Conservation (phyloP, 2,329 filamentous ascomycete species). For the Apiospora saccharicola region DNA sequence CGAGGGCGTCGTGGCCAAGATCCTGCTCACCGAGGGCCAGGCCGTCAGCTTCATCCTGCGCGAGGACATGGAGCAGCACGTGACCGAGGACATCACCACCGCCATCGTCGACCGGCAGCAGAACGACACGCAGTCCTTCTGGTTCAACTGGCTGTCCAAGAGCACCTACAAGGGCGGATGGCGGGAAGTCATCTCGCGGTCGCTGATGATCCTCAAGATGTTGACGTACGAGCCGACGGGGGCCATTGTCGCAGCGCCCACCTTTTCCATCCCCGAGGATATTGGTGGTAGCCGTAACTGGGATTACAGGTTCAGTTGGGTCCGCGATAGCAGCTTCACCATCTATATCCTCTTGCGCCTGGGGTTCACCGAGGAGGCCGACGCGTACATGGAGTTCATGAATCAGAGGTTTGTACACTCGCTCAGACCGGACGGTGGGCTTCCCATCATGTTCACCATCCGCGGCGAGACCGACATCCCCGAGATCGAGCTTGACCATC, state of each 20-base stretch:
- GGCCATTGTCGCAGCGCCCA: slow-evolving; percentile 78
- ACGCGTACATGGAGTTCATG: slow-evolving; percentile 82
- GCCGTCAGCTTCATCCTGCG: slow-evolving; percentile 74
- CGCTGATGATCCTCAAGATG: slow-evolving; percentile 77
- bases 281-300: slow-evolving; percentile 72
- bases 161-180: slow-evolving; percentile 76
- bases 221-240: slow-evolving; percentile 81
- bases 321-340: slow-evolving; percentile 79
- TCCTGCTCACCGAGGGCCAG: slow-evolving; percentile 71
- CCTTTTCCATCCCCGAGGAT: slow-evolving; percentile 79
- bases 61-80: slow-evolving; percentile 65
- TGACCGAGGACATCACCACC: slow-evolving; percentile 65
- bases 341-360: slow-evolving; percentile 80
- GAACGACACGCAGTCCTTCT: slow-evolving; percentile 73
- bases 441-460: slow-evolving; percentile 86
- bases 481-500: slow-evolving; percentile 71
- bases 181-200: slow-evolving; percentile 74
- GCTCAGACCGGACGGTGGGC: slow-evolving; percentile 63
- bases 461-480: slow-evolving; percentile 77
- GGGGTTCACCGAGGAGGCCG: slow-evolving; percentile 77
- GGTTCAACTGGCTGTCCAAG: slow-evolving; percentile 76
- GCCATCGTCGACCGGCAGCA: slow-evolving; percentile 68
- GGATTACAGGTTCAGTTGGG: slow-evolving; percentile 82
- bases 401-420: slow-evolving; percentile 72
- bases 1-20: slow-evolving; percentile 67